phyloP scores from a whole-genome alignment of 371 early-diverging fungal species.

The Coemansia sp. region DNA sequence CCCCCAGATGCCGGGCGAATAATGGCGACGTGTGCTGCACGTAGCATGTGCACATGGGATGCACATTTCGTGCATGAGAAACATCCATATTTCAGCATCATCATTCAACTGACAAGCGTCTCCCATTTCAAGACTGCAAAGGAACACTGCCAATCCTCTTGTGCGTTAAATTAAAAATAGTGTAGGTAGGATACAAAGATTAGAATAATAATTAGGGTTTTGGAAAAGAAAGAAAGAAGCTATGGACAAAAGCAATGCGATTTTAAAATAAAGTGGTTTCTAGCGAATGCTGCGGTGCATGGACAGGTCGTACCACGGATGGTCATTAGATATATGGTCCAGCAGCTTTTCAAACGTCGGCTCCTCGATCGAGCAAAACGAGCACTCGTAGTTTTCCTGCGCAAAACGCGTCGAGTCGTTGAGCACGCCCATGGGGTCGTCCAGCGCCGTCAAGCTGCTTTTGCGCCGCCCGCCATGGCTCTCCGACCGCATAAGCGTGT shows the following conservation, averaged over 20 bases:
- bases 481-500: background rate
- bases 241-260: background rate
- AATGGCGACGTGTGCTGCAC: background rate
- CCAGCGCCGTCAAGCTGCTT: constrained; percentile 1
- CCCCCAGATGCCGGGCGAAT: background rate
- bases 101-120: no score
- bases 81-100: no score
- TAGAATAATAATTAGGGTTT: background rate
- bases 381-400: constrained; percentile 41
- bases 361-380: constrained; percentile 24
- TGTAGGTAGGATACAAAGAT: background rate
- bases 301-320: constrained; percentile 40
- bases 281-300: constrained; percentile 35
- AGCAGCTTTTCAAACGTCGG: constrained; percentile 22
- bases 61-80: background rate
- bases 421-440: constrained; percentile 3
- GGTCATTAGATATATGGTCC: constrained; percentile 17
- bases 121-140: no score
- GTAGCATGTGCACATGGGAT: background rate
- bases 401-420: constrained; percentile 12
- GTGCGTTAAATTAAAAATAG: background rate
- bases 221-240: no score
- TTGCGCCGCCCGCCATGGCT: constrained; percentile 1
- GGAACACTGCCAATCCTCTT: no score
- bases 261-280: background rate